A percentile compares a stretch with the other conserved stretches of the same genome.
These are phyloP conservation scores for Acrodontium crateriforme DNA, from an alignment of 2,329 filamentous ascomycete genomes.

Conservation along the genomic window DNA sequence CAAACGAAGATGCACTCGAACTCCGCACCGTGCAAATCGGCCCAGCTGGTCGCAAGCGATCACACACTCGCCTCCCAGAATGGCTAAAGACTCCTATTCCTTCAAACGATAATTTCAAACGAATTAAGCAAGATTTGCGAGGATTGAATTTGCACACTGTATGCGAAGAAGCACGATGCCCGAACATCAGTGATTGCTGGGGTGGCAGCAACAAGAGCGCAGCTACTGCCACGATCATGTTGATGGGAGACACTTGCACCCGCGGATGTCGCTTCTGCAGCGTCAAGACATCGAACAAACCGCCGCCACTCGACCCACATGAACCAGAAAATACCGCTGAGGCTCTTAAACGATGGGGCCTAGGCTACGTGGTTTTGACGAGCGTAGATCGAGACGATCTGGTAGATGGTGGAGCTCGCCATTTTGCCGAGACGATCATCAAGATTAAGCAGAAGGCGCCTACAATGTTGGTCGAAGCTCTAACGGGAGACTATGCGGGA, in stretches of 20 bases:
- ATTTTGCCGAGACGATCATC: constrained; percentile 87
- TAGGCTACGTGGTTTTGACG: constrained; percentile 92
- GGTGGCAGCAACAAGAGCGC: constrained; percentile 76
- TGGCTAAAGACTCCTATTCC: constrained; percentile 98
- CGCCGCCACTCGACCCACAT: constrained; percentile 77
- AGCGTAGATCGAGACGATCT: constrained; percentile 90
- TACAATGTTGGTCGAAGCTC: constrained; percentile 62
- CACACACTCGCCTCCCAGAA: constrained; percentile 63
- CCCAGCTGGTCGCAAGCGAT: constrained; percentile 47
- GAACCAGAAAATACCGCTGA: constrained; percentile 96
- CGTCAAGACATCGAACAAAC: constrained; percentile 71
- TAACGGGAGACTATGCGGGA: constrained; percentile 79
- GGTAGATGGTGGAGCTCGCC: constrained; percentile 69
- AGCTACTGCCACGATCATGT: constrained; percentile 95
- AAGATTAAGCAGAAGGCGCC: constrained; percentile 70
- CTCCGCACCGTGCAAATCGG: constrained; percentile 49
- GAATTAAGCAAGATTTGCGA: constrained; percentile 84
- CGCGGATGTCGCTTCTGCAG: constrained; percentile 93
- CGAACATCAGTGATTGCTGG: constrained; percentile 98
- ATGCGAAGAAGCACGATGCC: constrained; percentile 92
- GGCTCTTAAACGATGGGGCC: constrained; percentile 78
- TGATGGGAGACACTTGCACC: constrained; percentile 98
- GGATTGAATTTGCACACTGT: constrained; percentile 88
- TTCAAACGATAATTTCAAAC: constrained; percentile 73
- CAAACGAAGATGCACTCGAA: constrained; percentile 41